Evolutionary conservation across 2,329 filamentous ascomycete genomes (phyloP).

Genomic region (Stromatinia cepivora): DNA sequence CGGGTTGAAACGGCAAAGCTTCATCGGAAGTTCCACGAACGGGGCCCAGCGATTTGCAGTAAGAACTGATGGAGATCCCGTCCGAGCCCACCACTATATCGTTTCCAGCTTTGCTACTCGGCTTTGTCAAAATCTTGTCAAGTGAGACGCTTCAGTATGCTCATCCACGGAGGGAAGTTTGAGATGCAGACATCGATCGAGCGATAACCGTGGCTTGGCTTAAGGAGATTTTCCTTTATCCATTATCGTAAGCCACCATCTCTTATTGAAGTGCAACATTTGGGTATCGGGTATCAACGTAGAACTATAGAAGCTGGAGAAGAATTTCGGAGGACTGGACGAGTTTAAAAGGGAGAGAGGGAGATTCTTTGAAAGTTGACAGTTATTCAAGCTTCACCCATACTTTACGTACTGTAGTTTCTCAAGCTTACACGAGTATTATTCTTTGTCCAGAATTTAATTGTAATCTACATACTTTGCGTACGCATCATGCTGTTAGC

Average conservation of each 20-base stretch:
- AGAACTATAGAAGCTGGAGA: constrained; percentile 5
- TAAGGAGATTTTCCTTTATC: not conserved
- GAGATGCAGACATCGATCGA: constrained; percentile 8
- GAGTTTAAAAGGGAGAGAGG: not conserved
- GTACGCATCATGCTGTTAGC: not conserved
- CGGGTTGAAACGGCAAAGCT: not conserved
- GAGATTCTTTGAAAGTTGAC: not conserved
- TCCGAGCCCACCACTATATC: constrained; percentile 16
- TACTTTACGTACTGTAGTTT: not conserved
- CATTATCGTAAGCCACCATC: constrained; percentile 6
- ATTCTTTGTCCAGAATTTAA: not conserved
- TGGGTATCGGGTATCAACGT: constrained; percentile 4
- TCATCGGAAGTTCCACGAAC: not conserved
- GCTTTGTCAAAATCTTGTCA: not conserved
- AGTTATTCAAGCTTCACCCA: too few species aligned
- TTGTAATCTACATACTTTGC: not conserved
- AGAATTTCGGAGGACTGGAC: not conserved
- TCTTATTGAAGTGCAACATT: not conserved
- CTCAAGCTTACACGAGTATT: not conserved
- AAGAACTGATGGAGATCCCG: constrained; percentile 10
- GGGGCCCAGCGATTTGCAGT: not conserved
- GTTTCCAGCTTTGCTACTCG: not conserved
- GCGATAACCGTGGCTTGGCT: constrained; percentile 7
- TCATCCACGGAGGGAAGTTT: not conserved
- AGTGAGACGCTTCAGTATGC: not conserved